These are phyloP conservation scores for Rhizopus sp. DNA, from an alignment of 371 early-diverging fungal species.

Conservation along the genomic window DNA sequence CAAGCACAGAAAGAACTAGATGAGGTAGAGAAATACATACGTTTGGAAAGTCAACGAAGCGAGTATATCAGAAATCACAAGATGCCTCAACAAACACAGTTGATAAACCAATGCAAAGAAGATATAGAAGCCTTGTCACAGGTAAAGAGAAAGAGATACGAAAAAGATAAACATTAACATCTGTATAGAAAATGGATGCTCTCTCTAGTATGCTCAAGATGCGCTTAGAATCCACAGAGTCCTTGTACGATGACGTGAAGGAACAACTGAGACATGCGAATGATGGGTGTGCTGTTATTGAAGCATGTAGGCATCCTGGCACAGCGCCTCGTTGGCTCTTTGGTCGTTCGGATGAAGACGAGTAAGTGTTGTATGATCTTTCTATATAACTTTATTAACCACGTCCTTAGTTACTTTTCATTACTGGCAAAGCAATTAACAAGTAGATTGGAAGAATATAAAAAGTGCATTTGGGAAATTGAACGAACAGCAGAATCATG, in stretches of 20 bases:
- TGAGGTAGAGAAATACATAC: constrained; percentile 40
- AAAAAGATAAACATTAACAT: neutral
- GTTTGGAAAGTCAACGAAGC: constrained; percentile 38
- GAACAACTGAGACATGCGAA: constrained; percentile 41
- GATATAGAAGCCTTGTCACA: constrained; percentile 34
- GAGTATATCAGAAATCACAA: constrained; percentile 40
- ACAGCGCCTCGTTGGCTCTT: constrained; percentile 41
- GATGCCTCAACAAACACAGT: constrained; percentile 31
- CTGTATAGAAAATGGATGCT: constrained; percentile 39
- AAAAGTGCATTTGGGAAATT: constrained; percentile 46
- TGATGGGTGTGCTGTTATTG: constrained; percentile 40
- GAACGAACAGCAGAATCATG: constrained; percentile 43
- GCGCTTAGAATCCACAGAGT: constrained; percentile 27
- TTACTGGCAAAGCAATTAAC: constrained; percentile 27
- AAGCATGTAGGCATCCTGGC: constrained; percentile 41
- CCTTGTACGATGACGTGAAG: constrained; percentile 33
- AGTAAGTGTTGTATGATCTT: constrained; percentile 26
- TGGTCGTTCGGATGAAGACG: constrained; percentile 41
- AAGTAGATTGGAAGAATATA: constrained; percentile 39
- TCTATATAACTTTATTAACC: neutral
- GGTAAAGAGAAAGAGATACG: constrained; percentile 18
- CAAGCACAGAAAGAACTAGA: constrained; percentile 47
- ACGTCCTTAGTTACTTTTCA: constrained; percentile 33
- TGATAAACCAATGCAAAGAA: constrained; percentile 27
- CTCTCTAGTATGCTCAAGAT: constrained; percentile 32